Evolutionary conservation across 2,329 filamentous ascomycete genomes (phyloP).

Genomic region (Fusarium paranaense): DNA sequence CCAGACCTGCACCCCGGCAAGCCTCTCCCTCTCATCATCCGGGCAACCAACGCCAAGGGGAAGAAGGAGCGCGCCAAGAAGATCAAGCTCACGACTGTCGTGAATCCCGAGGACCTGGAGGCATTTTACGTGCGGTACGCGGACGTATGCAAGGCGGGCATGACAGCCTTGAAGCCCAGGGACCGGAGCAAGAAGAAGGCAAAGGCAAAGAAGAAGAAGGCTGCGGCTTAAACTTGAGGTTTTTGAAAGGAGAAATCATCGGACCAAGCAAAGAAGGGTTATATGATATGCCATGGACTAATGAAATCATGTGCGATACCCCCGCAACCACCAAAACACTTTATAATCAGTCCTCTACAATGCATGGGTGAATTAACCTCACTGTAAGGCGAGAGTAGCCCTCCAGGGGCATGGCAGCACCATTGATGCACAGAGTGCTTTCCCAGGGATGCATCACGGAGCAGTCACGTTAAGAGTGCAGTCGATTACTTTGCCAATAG

Average conservation of each 20-base stretch:
- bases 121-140: conserved; percentile 87
- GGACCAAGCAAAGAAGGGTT: background rate
- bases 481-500: background rate
- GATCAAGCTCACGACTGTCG: conserved; percentile 85
- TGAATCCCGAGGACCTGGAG: conserved; percentile 80
- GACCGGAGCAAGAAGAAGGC: conserved; percentile 90
- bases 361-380: conserved; percentile 5
- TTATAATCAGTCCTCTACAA: background rate
- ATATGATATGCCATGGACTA: conserved; percentile 27
- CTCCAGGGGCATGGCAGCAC: background rate
- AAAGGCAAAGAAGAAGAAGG: conserved; percentile 79
- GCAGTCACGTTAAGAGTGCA: background rate
- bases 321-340: conserved; percentile 5
- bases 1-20: conserved; percentile 69
- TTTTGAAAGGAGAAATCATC: background rate
- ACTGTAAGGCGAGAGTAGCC: background rate
- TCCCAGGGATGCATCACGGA: background rate
- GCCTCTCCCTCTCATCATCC: conserved; percentile 80
- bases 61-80: conserved; percentile 68
- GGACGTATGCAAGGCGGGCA: conserved; percentile 89
- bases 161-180: conserved; percentile 90
- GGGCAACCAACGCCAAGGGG: conserved; percentile 84
- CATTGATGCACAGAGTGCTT: background rate
- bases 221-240: conserved; percentile 24
- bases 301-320: conserved; percentile 28